Evolutionary conservation across 2,329 filamentous ascomycete species (phyloP), one percentile per base, ranked within the genome.

Genomic region (Alternaria brassicicola): DNA sequence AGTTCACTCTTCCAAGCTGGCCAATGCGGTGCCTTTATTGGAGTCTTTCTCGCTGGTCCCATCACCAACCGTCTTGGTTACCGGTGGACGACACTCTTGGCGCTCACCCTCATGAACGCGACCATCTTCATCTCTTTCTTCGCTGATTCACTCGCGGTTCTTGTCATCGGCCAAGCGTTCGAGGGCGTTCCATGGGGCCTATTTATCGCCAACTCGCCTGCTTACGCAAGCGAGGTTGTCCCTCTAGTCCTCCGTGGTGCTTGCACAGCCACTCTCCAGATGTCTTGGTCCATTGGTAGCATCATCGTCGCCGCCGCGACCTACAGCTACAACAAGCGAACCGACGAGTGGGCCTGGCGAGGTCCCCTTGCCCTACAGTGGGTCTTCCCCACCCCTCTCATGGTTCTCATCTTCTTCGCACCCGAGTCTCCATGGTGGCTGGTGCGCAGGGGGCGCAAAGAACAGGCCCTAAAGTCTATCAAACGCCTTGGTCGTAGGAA

Each of bases 181-280:
- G 85, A 87, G 70, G 86, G 86, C 63, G 66, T 88, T 2, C 86
- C 86, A 1, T 88, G 85, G 86, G 86, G 86, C 15, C 82, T 88
- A 68, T 88, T 88, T 70, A 86, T 87, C 64, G 85, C 85, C 67
- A 87, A 87, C 68, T 82, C 85, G 3, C 86, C 86, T 1, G 85
- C 86, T 7, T 88, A 88, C 75, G 85, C 82, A 67, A 76, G 76
- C 65, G 86, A 88, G 72, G 85, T 88, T 52, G 85, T 87, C 3
- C 86, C 86, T 4, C 80, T 88, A 48, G 77, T 76, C 64, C 75
- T 88, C 55, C 77, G 85, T 71, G 86, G 83, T 52, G 82, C 84
- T 10, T 81, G 81, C 3, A 88, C 86, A 3, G 83, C 85, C 70
- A 87, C 85, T 79, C 68, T 88, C 65, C 85, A 88, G 72, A 86